These are phyloP conservation scores for Cutaneotrichosporon cavernicola DNA, from an alignment of 1,284 basidiomycete genomes.

Conservation along the genomic window DNA sequence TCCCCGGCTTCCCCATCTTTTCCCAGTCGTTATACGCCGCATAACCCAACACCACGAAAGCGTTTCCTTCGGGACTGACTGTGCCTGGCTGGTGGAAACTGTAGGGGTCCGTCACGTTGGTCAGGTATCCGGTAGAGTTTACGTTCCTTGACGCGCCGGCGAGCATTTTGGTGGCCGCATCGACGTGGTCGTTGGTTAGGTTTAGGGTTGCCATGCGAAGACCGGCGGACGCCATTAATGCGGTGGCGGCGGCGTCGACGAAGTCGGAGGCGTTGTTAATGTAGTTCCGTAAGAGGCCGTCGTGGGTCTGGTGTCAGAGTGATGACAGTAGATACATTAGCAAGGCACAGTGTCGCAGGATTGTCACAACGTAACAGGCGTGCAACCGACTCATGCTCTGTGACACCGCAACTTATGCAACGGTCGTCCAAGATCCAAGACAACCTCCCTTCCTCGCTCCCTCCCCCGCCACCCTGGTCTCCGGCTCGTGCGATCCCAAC, in stretches of 20 bases:
- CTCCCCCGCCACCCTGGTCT: neutral
- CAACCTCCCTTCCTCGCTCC: neutral
- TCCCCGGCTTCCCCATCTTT: constrained; percentile 57
- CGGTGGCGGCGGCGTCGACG: constrained; percentile 70
- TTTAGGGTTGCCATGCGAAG: constrained; percentile 58
- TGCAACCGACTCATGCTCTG: no score
- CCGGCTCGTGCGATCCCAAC: constrained; percentile 13
- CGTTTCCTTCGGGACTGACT: constrained; percentile 63
- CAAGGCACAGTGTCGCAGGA: neutral
- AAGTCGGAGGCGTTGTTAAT: constrained; percentile 64
- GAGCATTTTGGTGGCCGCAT: constrained; percentile 38
- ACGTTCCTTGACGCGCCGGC: constrained; percentile 40
- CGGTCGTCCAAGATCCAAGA: no score
- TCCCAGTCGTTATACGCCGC: constrained; percentile 71
- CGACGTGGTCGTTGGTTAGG: constrained; percentile 46
- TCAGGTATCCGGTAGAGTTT: constrained; percentile 61
- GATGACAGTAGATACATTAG: neutral
- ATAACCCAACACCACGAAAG: constrained; percentile 70
- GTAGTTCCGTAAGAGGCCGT: constrained; percentile 73
- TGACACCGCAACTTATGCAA: no score
- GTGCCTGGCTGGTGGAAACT: constrained; percentile 58
- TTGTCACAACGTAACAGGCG: no score
- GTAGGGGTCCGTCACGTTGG: constrained; percentile 69
- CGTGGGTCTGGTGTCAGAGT: constrained; percentile 54
- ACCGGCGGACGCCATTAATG: constrained; percentile 72